Evolutionary conservation across 2,329 filamentous ascomycete genomes (phyloP).

Genomic region (Beauveria caledonica): DNA sequence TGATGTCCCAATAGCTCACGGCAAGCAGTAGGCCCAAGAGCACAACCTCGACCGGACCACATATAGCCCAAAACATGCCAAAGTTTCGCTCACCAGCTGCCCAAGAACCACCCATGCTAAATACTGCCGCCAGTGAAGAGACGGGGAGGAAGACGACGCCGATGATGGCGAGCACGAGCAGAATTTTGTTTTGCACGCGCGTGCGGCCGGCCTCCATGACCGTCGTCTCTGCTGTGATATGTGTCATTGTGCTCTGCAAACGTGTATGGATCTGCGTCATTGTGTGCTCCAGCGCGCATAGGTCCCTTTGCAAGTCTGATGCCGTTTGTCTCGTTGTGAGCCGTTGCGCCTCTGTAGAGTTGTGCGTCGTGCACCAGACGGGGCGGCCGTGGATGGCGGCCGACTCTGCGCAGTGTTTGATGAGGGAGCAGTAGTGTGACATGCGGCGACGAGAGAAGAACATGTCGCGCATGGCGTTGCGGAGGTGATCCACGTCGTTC

Average conservation of each 20-base stretch:
- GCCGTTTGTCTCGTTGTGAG: not conserved
- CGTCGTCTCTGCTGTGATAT: conserved; percentile 12
- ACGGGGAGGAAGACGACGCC: conserved; percentile 12
- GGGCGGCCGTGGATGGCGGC: conserved; percentile 1
- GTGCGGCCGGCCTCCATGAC: conserved; percentile 12
- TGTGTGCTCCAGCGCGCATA: conserved; percentile 2
- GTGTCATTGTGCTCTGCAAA: conserved; percentile 12
- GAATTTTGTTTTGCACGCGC: conserved; percentile 12
- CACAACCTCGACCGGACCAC: conserved; percentile 8
- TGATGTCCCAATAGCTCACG: conserved; percentile 7
- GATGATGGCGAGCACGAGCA: conserved; percentile 11
- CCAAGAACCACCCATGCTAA: conserved; percentile 13
- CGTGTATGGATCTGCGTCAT: conserved; percentile 10
- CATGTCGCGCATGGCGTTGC: conserved; percentile 11
- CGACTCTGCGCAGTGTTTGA: conserved; percentile 1
- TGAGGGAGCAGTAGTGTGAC: conserved; percentile 4
- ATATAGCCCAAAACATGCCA: conserved; percentile 11
- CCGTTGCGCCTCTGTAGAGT: not conserved
- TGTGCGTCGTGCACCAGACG: conserved; percentile 3
- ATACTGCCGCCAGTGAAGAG: conserved; percentile 11
- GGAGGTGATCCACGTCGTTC: conserved; percentile 2
- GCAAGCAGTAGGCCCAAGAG: conserved; percentile 6
- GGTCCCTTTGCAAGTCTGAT: not conserved
- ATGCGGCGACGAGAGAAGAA: conserved; percentile 12
- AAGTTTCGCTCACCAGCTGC: conserved; percentile 11